Evolutionary conservation across 305 asterid species (phyloP).

Genomic region (Ruellia speciosa): DNA sequence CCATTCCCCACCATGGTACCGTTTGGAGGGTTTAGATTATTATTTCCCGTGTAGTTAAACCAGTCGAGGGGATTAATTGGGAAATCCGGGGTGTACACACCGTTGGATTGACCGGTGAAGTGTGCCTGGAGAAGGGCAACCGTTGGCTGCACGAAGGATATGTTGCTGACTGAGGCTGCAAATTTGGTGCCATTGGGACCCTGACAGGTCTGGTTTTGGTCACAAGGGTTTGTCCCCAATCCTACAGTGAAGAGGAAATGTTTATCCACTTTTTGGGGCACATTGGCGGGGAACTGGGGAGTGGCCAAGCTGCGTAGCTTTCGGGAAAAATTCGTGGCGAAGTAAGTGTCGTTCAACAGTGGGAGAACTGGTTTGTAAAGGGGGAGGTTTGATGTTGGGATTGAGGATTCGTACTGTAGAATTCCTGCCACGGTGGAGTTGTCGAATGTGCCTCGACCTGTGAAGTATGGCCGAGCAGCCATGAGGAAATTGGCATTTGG

Average conservation of each 20-base stretch:
- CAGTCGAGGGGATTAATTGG: slow-evolving; percentile 31
- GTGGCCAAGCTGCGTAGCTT: slow-evolving; percentile 30
- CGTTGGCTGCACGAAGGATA: slow-evolving; percentile 36
- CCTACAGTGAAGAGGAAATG: slow-evolving; percentile 43
- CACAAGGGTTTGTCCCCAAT: slow-evolving; percentile 41
- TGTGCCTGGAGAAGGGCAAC: slow-evolving; percentile 47
- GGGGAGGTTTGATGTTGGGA: slow-evolving; percentile 18
- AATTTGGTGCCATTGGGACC: slow-evolving; percentile 42
- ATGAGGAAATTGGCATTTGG: slow-evolving; percentile 37
- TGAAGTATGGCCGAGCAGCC: slow-evolving; percentile 36
- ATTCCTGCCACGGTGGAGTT: slow-evolving; percentile 40
- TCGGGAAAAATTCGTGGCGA: slow-evolving; percentile 27
- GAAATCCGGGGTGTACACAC: slow-evolving; percentile 35
- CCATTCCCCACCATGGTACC: slow-evolving; percentile 30
- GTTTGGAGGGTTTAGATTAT: slow-evolving; percentile 24
- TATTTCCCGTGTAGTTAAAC: slow-evolving; percentile 36
- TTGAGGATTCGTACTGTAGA: slow-evolving; percentile 31
- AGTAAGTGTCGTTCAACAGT: slow-evolving; percentile 35
- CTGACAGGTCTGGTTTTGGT: slow-evolving; percentile 35
- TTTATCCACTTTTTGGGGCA: slow-evolving; percentile 33
- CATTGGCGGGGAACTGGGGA: slow-evolving; percentile 31
- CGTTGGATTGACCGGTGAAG: slow-evolving; percentile 30
- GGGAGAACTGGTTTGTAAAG: slow-evolving; percentile 35
- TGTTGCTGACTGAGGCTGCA: slow-evolving; percentile 41
- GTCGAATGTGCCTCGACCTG: slow-evolving; percentile 41